A percentile compares a stretch with the other conserved stretches of the same genome.
These are phyloP conservation scores for Phytophthora citricola DNA, from an alignment of 352 stramenopile species.

Conservation along the genomic window DNA sequence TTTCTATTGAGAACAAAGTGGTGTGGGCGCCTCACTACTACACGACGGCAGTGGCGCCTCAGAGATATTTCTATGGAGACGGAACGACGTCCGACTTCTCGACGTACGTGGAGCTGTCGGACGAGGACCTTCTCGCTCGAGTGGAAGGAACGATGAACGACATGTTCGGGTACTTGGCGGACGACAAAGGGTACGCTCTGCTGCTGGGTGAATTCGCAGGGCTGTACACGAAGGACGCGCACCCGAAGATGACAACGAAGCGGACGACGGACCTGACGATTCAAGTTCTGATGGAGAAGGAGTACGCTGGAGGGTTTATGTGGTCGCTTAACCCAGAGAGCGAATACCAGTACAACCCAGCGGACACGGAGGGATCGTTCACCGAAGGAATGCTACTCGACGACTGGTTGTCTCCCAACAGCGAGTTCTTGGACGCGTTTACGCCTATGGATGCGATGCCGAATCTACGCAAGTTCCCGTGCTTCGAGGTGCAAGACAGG, in stretches of 20 bases:
- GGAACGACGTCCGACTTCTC: conserved; percentile 56
- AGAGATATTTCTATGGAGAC: conserved; percentile 79
- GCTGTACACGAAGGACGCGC: conserved; percentile 70
- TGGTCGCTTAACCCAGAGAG: conserved; percentile 87
- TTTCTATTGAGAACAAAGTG: conserved; percentile 75
- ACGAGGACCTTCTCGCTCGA: conserved; percentile 52
- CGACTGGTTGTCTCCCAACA: conserved; percentile 83
- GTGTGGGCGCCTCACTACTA: conserved; percentile 88
- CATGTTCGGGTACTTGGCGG: conserved; percentile 80
- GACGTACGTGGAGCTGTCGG: conserved; percentile 64
- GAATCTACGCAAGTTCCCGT: conserved; percentile 68
- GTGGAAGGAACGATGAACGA: conserved; percentile 71
- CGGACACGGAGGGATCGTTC: conserved; percentile 58
- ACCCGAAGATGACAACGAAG: conserved; percentile 76
- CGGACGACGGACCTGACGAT: conserved; percentile 79
- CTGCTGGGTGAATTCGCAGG: conserved; percentile 82
- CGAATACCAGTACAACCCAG: conserved; percentile 80
- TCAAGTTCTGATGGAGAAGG: conserved; percentile 63
- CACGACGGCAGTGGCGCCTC: conserved; percentile 74
- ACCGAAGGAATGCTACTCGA: conserved; percentile 77
- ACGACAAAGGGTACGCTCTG: conserved; percentile 56
- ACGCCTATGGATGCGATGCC: conserved; percentile 69
- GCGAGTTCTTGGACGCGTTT: conserved; percentile 72
- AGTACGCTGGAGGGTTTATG: conserved; percentile 82
- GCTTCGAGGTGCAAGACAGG: conserved; percentile 46